Conservation (phyloP, 805 yeast genomes). For the Myxozyma nipponensis region DNA sequence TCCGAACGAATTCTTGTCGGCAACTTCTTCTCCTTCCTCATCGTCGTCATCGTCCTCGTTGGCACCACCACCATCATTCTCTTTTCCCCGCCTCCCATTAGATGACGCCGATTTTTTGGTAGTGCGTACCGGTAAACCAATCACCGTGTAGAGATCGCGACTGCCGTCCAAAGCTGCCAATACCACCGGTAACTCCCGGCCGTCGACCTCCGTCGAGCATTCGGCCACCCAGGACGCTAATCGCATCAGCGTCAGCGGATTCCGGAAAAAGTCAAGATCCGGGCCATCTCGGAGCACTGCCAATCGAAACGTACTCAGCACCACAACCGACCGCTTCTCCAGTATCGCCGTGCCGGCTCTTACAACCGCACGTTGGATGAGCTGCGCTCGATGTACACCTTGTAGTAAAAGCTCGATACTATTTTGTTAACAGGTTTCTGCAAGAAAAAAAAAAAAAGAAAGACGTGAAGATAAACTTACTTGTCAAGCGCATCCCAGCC, state of each 20-base stretch:
- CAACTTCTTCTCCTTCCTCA: conserved; percentile 39
- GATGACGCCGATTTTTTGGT: not conserved
- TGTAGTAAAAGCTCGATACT: conserved; percentile 51
- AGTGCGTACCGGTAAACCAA: conserved; percentile 16
- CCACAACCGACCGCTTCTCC: conserved; percentile 75
- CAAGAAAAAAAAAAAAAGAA: not conserved
- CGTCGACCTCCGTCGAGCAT: conserved; percentile 25
- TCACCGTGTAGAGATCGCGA: conserved; percentile 30
- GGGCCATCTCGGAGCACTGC: conserved; percentile 90
- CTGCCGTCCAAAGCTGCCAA: conserved; percentile 43
- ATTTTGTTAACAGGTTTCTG: not conserved
- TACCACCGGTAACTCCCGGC: conserved; percentile 17
- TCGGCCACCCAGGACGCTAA: conserved; percentile 90
- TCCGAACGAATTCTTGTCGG: conserved; percentile 75
- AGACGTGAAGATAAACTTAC: conserved; percentile 10
- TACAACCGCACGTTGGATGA: conserved; percentile 76
- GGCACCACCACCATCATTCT: conserved; percentile 33
- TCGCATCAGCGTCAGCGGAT: conserved; percentile 80
- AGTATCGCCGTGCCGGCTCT: conserved; percentile 84
- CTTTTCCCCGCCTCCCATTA: not conserved
- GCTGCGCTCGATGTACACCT: conserved; percentile 82
- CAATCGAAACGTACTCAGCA: conserved; percentile 72
- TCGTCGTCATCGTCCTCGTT: conserved; percentile 32
- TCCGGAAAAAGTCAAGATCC: conserved; percentile 68
- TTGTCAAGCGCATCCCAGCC: conserved; percentile 60